Base-by-base conservation (phyloP, 2,329 filamentous ascomycete genomes). In the Cladosporium oxysporum region DNA sequence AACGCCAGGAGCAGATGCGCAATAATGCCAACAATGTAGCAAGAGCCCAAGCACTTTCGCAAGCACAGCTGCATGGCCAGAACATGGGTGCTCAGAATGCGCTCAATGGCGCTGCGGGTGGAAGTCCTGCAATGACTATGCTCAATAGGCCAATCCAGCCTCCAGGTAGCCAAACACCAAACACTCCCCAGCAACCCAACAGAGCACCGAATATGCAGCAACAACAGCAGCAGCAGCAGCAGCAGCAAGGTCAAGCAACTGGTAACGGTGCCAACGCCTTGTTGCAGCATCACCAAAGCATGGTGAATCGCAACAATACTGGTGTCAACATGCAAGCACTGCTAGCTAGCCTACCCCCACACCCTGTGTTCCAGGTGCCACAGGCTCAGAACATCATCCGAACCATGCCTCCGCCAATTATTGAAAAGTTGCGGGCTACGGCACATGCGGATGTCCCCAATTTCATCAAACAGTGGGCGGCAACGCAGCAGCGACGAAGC, bases 111-210 rank as follows among this genome's bases (percentile, higher is more conserved):
- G 55, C 63, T 47, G 63, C 76, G 2, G 68, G 69, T 21, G 72
- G 71, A 16, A 82, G 78, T 64, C 80, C 80, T 37, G 80, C 78
- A 5, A 83, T 84, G 82, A 77, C 80, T 1, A 82, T 82, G 77
- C 76, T 84, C 26, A 84, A 80, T 35, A 77, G 80, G 21, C 80
- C 82, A 1, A 81, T 84, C 76, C 76, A 73, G 44, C 79, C 81
- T 58, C 81, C 81, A 12, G 80, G 79, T 3, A 81, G 82, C 66
- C 69, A 66, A 33, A 71, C 69, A 60, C 74, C 70, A 18, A 67
- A 70, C 63, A 77, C 76, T 14, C 75, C 75, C 26, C 26, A 55
- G 35, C 76, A 78, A 58, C 70, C 71, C 18, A 74, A 72, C 35
- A 67, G 72, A 28, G 62, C 62, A 16, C 53, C 35, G 52, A 69